phyloP scores from a whole-genome alignment of 768 basidiomycete species.

The Boletus subparvulus region DNA sequence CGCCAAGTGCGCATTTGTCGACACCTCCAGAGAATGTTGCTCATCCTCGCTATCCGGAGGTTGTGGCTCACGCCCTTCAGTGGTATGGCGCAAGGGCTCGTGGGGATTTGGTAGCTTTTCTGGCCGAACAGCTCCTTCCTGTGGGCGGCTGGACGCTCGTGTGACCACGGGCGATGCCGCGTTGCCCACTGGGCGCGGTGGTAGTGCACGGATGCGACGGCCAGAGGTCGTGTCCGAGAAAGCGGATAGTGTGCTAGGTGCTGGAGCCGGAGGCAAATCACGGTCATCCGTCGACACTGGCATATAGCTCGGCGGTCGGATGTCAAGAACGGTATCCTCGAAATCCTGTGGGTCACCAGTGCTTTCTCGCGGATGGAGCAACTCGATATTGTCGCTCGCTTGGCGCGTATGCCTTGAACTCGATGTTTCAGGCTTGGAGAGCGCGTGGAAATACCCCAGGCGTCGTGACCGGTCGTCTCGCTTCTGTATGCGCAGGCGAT shows the following conservation, averaged over 20 bases:
- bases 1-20: slow-evolving; percentile 28
- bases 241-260: not conserved
- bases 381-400: slow-evolving; percentile 30
- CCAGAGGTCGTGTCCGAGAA: slow-evolving; percentile 11
- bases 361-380: slow-evolving; percentile 22
- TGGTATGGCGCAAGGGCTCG: not conserved
- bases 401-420: slow-evolving; percentile 19
- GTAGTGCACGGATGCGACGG: slow-evolving; percentile 30
- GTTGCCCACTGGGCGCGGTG: slow-evolving; percentile 24
- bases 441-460: slow-evolving; percentile 33
- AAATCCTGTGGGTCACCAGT: slow-evolving; percentile 6
- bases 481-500: slow-evolving; percentile 53
- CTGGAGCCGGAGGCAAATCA: slow-evolving; percentile 11
- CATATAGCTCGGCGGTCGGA: slow-evolving; percentile 15
- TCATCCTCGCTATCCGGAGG: slow-evolving; percentile 17
- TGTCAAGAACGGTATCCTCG: slow-evolving; percentile 26
- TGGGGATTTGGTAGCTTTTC: slow-evolving; percentile 5
- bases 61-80: not conserved
- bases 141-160: not conserved
- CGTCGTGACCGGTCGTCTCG: slow-evolving; percentile 36
- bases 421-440: slow-evolving; percentile 16
- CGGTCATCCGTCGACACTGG: slow-evolving; percentile 19
- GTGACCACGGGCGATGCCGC: not conserved
- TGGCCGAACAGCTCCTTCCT: not conserved
- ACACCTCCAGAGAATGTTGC: slow-evolving; percentile 20